Percentiles rank a stretch among this genome's conserved stretches.
Conservation (phyloP, 1,139 yeast genomes). For the Debaryomycetaceae sp. region DNA sequence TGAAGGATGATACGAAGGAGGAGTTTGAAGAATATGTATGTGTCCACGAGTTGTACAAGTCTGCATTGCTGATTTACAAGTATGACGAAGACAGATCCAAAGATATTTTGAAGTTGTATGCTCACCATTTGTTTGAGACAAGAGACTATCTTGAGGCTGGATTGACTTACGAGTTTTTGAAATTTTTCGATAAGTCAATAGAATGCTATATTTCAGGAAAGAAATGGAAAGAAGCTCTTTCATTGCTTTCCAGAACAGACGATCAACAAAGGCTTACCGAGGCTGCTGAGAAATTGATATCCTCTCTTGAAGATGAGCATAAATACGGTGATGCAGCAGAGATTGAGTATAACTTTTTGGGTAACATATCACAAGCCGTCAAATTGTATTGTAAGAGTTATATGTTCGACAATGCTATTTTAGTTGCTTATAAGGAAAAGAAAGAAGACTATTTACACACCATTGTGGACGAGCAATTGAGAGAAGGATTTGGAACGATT, state of each 20-base stretch:
- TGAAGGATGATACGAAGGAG: slow-evolving; percentile 43
- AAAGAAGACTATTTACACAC: slow-evolving; percentile 48
- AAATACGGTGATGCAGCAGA: slow-evolving; percentile 82
- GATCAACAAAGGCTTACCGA: slow-evolving; percentile 34
- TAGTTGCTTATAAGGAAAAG: slow-evolving; percentile 50
- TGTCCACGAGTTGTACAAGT: slow-evolving; percentile 68
- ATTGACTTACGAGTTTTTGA: slow-evolving; percentile 68
- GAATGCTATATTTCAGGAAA: slow-evolving; percentile 67
- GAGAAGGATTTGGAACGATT: slow-evolving; percentile 83
- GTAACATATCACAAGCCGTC: slow-evolving; percentile 61
- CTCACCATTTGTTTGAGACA: slow-evolving; percentile 52
- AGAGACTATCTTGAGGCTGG: slow-evolving; percentile 73
- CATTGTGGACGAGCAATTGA: slow-evolving; percentile 68
- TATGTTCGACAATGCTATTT: slow-evolving; percentile 71
- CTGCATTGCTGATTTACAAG: slow-evolving; percentile 62
- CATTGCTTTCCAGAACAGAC: slow-evolving; percentile 47
- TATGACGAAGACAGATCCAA: slow-evolving; percentile 57
- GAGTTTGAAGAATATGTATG: slow-evolving; percentile 72
- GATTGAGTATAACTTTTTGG: slow-evolving; percentile 61
- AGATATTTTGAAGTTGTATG: slow-evolving; percentile 57
- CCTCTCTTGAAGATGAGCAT: slow-evolving; percentile 63
- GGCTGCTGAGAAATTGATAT: slow-evolving; percentile 58
- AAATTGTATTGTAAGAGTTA: slow-evolving; percentile 71
- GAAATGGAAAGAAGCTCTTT: slow-evolving; percentile 82
- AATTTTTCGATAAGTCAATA: slow-evolving; percentile 56